Percentiles rank a stretch among this genome's conserved stretches.
Evolutionary conservation across 805 yeast genomes (phyloP).

Genomic region (Grigorovia yakushimaensis): DNA sequence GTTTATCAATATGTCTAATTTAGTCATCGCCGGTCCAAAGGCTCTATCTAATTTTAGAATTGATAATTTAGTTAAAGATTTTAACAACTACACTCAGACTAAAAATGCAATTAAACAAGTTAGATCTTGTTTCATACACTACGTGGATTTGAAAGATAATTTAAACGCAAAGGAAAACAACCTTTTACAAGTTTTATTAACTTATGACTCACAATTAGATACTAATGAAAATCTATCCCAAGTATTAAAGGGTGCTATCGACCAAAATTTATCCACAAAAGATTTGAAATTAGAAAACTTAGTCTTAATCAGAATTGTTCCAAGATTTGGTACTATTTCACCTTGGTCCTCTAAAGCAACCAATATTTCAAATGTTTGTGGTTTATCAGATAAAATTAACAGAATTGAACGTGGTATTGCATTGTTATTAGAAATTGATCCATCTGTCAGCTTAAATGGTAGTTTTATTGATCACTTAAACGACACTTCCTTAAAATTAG

Average conservation of each 20-base stretch:
- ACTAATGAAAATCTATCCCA: conserved; percentile 30
- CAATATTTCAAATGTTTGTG: conserved; percentile 83
- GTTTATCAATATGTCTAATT: conserved; percentile 40
- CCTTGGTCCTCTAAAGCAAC: conserved; percentile 99
- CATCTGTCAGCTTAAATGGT: conserved; percentile 12
- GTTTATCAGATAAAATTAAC: conserved; percentile 57
- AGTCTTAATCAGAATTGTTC: conserved; percentile 65
- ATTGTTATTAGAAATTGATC: conserved; percentile 57
- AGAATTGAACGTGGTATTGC: conserved; percentile 90
- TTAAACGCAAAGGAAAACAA: conserved; percentile 32
- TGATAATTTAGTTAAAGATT: conserved; percentile 56
- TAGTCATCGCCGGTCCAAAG: conserved; percentile 73
- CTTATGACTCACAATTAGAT: conserved; percentile 65
- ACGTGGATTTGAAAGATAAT: conserved; percentile 45
- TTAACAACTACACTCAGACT: conserved; percentile 57
- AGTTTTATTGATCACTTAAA: conserved; percentile 51
- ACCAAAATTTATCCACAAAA: conserved; percentile 12
- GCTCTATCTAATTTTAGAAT: conserved; percentile 86
- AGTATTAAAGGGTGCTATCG: conserved; percentile 21
- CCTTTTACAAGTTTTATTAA: conserved; percentile 52
- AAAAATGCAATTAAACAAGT: conserved; percentile 59
- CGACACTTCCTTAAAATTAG: conserved; percentile 52
- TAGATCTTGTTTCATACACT: conserved; percentile 71
- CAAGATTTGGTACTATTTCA: conserved; percentile 92
- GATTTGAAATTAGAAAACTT: conserved; percentile 31